Conservation (phyloP, 352 stramenopile species). For the Phytophthora multivora region DNA sequence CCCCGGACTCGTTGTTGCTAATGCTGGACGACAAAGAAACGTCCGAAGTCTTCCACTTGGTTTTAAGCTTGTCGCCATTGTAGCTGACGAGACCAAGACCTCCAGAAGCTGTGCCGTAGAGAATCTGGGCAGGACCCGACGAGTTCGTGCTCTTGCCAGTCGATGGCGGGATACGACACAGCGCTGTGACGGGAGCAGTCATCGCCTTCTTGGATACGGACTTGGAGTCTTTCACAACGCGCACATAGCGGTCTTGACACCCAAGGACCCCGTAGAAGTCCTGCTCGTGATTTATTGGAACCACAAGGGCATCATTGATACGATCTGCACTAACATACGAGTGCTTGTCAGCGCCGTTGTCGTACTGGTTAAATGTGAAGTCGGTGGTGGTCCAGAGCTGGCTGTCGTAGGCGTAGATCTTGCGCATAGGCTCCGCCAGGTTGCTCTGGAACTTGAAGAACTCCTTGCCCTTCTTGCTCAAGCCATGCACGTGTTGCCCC, state of each 20-base stretch:
- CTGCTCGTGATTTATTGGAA: constrained; percentile 60
- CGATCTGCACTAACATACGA: constrained; percentile 79
- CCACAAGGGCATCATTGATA: constrained; percentile 81
- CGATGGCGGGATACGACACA: constrained; percentile 39
- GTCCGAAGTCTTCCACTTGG: constrained; percentile 61
- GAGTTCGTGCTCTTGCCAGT: constrained; percentile 22
- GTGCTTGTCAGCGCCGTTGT: constrained; percentile 77
- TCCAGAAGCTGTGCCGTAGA: constrained; percentile 73
- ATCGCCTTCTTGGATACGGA: constrained; percentile 69
- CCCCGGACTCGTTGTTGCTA: constrained; percentile 10
- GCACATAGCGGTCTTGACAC: constrained; percentile 76
- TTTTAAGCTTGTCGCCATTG: constrained; percentile 79
- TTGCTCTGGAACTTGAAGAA: constrained; percentile 90
- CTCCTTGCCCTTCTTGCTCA: constrained; percentile 88
- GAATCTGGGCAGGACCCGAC: constrained; percentile 41
- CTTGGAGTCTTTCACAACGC: constrained; percentile 64
- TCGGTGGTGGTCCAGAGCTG: constrained; percentile 80
- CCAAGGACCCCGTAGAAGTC: constrained; percentile 69
- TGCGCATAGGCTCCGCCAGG: constrained; percentile 76
- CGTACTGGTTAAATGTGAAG: constrained; percentile 85
- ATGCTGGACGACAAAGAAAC: constrained; percentile 25
- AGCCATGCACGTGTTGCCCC: constrained; percentile 68
- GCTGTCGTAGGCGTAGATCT: constrained; percentile 68
- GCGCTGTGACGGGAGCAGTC: constrained; percentile 50
- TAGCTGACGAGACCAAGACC: constrained; percentile 66